Conservation (phyloP, 2,329 filamentous ascomycete species). For the Beauveria pseudobassiana region DNA sequence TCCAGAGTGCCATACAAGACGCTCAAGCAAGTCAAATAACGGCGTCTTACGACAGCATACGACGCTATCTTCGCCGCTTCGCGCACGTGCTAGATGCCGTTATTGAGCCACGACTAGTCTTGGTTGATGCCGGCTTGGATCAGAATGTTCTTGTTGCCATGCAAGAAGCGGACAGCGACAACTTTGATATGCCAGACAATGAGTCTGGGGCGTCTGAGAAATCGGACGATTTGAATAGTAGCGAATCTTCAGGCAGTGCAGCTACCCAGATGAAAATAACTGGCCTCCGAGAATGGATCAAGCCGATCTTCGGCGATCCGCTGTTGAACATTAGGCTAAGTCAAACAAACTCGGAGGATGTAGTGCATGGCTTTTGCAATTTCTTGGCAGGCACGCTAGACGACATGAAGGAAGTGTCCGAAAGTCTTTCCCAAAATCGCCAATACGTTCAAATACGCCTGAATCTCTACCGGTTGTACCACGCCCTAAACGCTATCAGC, state of each 20-base stretch:
- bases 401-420: not conserved
- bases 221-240: not conserved
- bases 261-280: constrained; percentile 29
- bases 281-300: constrained; percentile 52
- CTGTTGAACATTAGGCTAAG: constrained; percentile 44
- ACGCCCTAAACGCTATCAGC: constrained; percentile 44
- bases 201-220: not conserved
- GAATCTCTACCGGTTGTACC: constrained; percentile 52
- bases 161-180: not conserved
- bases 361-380: constrained; percentile 40
- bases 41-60: constrained; percentile 48
- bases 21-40: constrained; percentile 52
- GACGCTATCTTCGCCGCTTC: constrained; percentile 43
- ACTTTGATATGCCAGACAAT: not conserved
- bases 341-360: constrained; percentile 33
- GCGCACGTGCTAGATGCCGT: constrained; percentile 45
- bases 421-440: constrained; percentile 33
- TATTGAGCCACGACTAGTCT: constrained; percentile 41
- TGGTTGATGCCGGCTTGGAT: constrained; percentile 45
- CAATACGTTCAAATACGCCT: constrained; percentile 38
- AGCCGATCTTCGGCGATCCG: constrained; percentile 53
- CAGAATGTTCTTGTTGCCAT: constrained; percentile 40
- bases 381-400: constrained; percentile 12
- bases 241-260: not conserved
- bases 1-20: constrained; percentile 51